phyloP scores from a whole-genome alignment of 1,139 yeast genomes.

The Suhomyces wounanorum region DNA sequence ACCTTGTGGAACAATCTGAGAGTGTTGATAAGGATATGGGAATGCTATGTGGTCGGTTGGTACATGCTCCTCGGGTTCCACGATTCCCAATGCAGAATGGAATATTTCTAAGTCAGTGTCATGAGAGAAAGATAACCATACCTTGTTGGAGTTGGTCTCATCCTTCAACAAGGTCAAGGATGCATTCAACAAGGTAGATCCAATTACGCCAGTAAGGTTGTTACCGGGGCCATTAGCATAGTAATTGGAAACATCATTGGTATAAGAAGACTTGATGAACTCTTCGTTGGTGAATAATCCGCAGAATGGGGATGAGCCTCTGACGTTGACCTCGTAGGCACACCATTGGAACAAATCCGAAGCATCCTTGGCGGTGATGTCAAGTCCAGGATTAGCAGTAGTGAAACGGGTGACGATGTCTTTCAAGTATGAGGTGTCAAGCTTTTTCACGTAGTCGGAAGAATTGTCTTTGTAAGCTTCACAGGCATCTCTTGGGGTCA shows the following conservation, averaged over 20 bases:
- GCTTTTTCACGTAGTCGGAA: slow-evolving; percentile 15
- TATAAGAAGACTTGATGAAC: slow-evolving; percentile 45
- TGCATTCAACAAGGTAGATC: slow-evolving; percentile 52
- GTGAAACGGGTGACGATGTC: slow-evolving; percentile 22
- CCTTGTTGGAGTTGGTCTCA: slow-evolving; percentile 21
- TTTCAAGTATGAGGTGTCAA: slow-evolving; percentile 21
- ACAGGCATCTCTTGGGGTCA: slow-evolving; percentile 33
- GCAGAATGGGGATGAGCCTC: slow-evolving; percentile 52
- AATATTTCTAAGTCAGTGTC: slow-evolving; percentile 33
- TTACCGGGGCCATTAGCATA: slow-evolving; percentile 56
- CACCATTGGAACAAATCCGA: slow-evolving; percentile 45
- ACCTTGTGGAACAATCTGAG: slow-evolving; percentile 31
- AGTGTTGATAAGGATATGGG: slow-evolving; percentile 30
- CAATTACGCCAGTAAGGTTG: slow-evolving; percentile 42
- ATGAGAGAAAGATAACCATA: slow-evolving; percentile 33
- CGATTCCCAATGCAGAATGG: slow-evolving; percentile 28
- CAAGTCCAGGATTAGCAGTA: slow-evolving; percentile 27
- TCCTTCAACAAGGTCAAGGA: slow-evolving; percentile 45
- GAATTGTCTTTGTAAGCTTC: slow-evolving; percentile 18
- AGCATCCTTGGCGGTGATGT: slow-evolving; percentile 42
- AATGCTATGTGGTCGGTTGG: slow-evolving; percentile 27
- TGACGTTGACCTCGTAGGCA: slow-evolving; percentile 55
- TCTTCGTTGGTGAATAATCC: slow-evolving; percentile 54
- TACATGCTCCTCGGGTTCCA: slow-evolving; percentile 23
- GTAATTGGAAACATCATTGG: slow-evolving; percentile 45